phyloP scores from a whole-genome alignment of 2,329 filamentous ascomycete genomes.

The Stemphylium vesicarium region DNA sequence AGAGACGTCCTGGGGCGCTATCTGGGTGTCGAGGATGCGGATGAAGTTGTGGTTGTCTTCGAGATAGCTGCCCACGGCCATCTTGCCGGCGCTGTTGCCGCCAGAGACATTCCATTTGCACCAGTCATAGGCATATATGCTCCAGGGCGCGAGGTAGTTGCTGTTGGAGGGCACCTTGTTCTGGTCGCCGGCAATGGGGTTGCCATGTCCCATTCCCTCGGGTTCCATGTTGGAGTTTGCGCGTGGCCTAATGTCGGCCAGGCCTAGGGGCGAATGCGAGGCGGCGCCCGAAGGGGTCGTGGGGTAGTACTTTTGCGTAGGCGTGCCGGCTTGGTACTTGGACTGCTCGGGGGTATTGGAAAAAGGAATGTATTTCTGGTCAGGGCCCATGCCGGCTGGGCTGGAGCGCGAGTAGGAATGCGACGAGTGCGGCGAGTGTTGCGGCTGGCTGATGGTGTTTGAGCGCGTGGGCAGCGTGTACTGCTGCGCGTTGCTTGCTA shows the following conservation, averaged over 20 bases:
- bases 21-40: constrained; percentile 92
- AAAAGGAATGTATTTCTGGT: constrained; percentile 68
- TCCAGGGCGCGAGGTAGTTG: constrained; percentile 94
- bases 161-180: constrained; percentile 75
- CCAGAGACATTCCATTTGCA: constrained; percentile 92
- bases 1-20: constrained; percentile 71
- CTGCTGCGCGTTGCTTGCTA: constrained; percentile 61
- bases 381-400: constrained; percentile 67
- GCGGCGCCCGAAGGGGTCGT: constrained; percentile 62
- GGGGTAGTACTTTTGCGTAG: constrained; percentile 66
- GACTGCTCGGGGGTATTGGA: constrained; percentile 68
- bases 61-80: constrained; percentile 93
- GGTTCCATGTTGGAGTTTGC: constrained; percentile 83
- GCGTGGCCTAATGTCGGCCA: constrained; percentile 88
- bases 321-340: constrained; percentile 51
- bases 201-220: constrained; percentile 64
- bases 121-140: constrained; percentile 97
- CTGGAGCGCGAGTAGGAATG: constrained; percentile 81
- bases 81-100: constrained; percentile 78
- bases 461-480: constrained; percentile 71
- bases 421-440: constrained; percentile 36
- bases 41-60: constrained; percentile 99
- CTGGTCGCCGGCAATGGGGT: constrained; percentile 67
- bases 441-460: constrained; percentile 66
- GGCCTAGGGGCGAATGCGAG: constrained; percentile 85